Base-by-base conservation (phyloP, 208 protist species). In the Leishmania amazonensis region DNA sequence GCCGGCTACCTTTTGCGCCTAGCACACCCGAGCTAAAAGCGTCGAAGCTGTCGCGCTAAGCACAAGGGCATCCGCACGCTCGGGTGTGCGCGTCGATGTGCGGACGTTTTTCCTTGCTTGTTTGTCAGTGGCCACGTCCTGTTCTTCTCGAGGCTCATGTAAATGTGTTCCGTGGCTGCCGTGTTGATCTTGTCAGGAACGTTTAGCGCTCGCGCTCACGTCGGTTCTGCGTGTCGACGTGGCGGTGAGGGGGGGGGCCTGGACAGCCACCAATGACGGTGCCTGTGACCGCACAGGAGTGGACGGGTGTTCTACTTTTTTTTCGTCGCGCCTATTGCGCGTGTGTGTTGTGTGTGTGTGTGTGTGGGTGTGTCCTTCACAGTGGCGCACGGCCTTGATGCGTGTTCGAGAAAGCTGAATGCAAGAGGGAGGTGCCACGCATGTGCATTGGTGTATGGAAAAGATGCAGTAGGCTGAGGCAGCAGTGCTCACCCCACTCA, bases 21-120 rank as follows among this genome's bases (percentile, higher is more conserved):
- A 68, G 21, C 0, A 77, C 53, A 51, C 81, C 81, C 38, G 58
- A 53, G 45, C 35, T 78, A 53, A 78, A 51, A 47, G 58, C 19
- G 51, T 24, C n/a, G 73, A 76, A 76, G 35, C 64, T 45, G 35
- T 5, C n/a, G 51, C 28, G 51, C 35, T 76, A 76, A 57, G 42
- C 19, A 17, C 24, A 31, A 31, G 45, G 38, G 21, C 28, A 45
- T 35, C 45, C 51, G 70, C 6, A 17, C 19, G 45, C 35, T 24
- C 42, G 1, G 21, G 49, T 64, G 73, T 17, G 73, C 17, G 21
- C 71, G 5, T 62, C n/a, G 60, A 7, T 60, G 72, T 35, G 49
- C 72, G 47, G 42, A 15, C 28, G 73, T 47, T 57, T 76, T 8
- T 45, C 8, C 15, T 24, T 45, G 47, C 64, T 8, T 45, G 28